Base-by-base conservation (phyloP, 768 basidiomycete genomes). In the Russula abietina region DNA sequence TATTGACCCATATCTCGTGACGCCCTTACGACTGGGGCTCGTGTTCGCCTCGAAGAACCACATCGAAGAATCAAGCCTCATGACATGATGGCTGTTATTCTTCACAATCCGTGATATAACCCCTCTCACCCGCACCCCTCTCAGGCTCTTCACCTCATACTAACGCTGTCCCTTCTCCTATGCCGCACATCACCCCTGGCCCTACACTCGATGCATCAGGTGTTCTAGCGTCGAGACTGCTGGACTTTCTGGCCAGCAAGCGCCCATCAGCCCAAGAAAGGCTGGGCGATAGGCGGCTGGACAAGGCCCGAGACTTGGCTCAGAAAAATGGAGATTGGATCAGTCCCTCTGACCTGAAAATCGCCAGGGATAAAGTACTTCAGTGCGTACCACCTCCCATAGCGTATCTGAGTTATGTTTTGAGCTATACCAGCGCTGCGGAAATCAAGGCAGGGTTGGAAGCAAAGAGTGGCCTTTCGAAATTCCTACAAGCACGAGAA, bases 191-290 rank as follows among this genome's bases (percentile, higher is more conserved):
- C 4, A 50, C n/a, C 16, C 12, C 45, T 26, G 22, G 33, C 0
- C 46, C 38, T 9, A 16, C 57, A 6, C 36, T 49, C 10, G 62
- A 64, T 46, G 57, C 46, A 33, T 54, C 62, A 0, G 57, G 57
- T 43, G 26, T 59, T 48, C 26, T 64, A 22, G 49, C 46, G 4
- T 59, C 22, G 39, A 59, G 22, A n/a, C 30, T 64, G 2, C 39
- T 64, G 4, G 24, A 50, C 1, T 59, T 59, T 48, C 6, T 64
- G 24, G 12, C n/a, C 3, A 9, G 1, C 2, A 58, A 14, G 22
- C 22, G n/a, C 6, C 57, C 57, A 2, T 55, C 57, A 0, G 53
- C 46, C n/a, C 52, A 43, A 30, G 46, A 55, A 48, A 17, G 17
- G 33, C 45, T 16, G 14, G 62, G 57, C 6, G 45, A 48, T 28